Base-by-base conservation (phyloP, 768 basidiomycete species). In the Pholiota molesta region DNA sequence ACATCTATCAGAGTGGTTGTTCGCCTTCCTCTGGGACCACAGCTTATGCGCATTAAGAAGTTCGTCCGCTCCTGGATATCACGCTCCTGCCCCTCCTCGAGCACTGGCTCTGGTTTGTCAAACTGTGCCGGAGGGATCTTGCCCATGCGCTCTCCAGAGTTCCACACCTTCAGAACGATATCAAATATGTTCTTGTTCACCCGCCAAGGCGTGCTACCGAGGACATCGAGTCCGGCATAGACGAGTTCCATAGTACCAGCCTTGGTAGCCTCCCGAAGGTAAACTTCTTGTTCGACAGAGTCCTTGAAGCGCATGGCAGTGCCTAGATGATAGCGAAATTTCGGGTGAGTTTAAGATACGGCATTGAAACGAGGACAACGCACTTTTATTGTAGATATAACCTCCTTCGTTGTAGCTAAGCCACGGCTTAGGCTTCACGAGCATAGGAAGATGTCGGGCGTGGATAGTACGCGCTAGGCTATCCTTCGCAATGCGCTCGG, bases 391-490 rank as follows among this genome's bases (percentile, higher is more conserved):
- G 66, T 87, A 86, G 23, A 97, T 75, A 71, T 98, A 98, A 1
- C 90, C 93, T 4, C 97, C 97, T 49, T 89, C 78, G 57, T 90
- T 83, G 64, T 87, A 82, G 60, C 80, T 79, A 1, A 91, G 69
- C 97, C 96, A 99, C 0, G 94, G 92, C 65, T 88, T 89, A 2
- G 97, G 97, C 63, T 88, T 87, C 26, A 96, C 84, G 7, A 99
- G 82, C 97, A 99, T 99, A 9, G 97, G 97, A 23, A 99, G 81
- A 74, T 97, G 93, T 1, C 95, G 92, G 16, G 97, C 95, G 75
- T 97, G 95, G 17, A 98, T 79, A 0, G 90, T 85, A 57, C 87
- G 83, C 13, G 79, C 76, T 19, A 95, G 69, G 42, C 75, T 80
- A 62, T 98, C 96, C 61, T 85, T 86, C 2, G 92, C 87, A 58